Evolutionary conservation across 1,284 basidiomycete genomes (phyloP).

Genomic region (Papiliotrema nemorosa): DNA sequence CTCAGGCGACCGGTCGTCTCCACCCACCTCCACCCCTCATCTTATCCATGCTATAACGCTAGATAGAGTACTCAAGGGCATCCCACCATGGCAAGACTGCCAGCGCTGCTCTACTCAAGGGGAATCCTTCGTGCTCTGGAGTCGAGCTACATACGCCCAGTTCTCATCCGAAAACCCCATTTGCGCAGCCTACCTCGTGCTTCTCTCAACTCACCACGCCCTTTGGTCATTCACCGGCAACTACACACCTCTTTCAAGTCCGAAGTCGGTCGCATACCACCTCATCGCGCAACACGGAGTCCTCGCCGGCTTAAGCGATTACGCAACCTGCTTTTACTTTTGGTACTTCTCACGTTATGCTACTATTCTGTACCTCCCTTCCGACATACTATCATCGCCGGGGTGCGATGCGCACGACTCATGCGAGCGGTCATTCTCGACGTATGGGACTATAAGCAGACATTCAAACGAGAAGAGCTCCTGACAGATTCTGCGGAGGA

Average conservation of each 20-base stretch:
- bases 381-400: slow-evolving; percentile 50
- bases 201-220: neutral
- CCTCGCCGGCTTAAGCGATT: slow-evolving; percentile 11
- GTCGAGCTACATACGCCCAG: neutral
- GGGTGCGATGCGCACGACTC: slow-evolving; percentile 64
- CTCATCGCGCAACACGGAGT: no score
- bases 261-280: neutral
- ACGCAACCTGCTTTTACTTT: slow-evolving; percentile 27
- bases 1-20: no score
- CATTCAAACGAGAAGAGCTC: slow-evolving; percentile 56
- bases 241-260: neutral
- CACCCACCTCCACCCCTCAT: no score
- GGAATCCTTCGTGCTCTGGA: neutral
- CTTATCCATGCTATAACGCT: no score
- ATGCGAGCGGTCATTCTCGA: slow-evolving; percentile 52
- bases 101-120: no score
- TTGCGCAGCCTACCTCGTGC: neutral
- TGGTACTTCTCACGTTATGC: slow-evolving; percentile 33
- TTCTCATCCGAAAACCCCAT: neutral
- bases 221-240: neutral
- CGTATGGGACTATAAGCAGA: slow-evolving; percentile 80
- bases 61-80: no score
- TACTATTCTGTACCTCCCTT: slow-evolving; percentile 50
- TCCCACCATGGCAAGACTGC: no score
- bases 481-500: slow-evolving; percentile 53